A percentile compares a stretch with the other conserved stretches of the same genome.
Conservation (phyloP, 2,329 filamentous ascomycete species). For the Escovopsis sp. region DNA sequence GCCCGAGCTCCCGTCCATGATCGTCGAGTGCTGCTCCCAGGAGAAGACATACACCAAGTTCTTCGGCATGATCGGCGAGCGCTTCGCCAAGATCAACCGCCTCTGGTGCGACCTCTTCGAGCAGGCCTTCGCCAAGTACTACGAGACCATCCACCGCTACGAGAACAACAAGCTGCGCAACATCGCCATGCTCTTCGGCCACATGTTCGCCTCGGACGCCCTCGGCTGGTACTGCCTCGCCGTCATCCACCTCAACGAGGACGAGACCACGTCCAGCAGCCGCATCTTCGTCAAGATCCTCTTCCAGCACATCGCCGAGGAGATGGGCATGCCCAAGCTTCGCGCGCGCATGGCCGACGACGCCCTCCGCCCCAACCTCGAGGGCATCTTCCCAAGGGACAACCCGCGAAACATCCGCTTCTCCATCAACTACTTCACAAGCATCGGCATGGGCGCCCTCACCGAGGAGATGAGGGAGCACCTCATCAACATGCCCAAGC, state of each 20-base stretch:
- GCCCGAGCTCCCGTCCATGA: slow-evolving; percentile 85
- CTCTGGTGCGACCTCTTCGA: slow-evolving; percentile 92
- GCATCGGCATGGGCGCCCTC: slow-evolving; percentile 86
- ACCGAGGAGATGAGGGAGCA: slow-evolving; percentile 92
- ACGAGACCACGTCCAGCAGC: slow-evolving; percentile 90
- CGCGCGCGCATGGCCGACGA: slow-evolving; percentile 66
- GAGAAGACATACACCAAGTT: slow-evolving; percentile 97
- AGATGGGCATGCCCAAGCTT: slow-evolving; percentile 69
- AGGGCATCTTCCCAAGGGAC: slow-evolving; percentile 80
- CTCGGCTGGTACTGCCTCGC: slow-evolving; percentile 86
- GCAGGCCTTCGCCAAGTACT: slow-evolving; percentile 79
- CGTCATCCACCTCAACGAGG: slow-evolving; percentile 79
- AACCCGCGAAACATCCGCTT: slow-evolving; percentile 85
- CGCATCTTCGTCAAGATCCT: slow-evolving; percentile 98
- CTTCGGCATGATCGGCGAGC: slow-evolving; percentile 84
- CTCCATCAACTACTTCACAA: slow-evolving; percentile 98
- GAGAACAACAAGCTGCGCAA: slow-evolving; percentile 93
- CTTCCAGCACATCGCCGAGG: slow-evolving; percentile 82
- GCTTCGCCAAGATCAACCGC: slow-evolving; percentile 90
- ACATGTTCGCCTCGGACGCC: slow-evolving; percentile 74
- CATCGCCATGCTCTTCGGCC: slow-evolving; percentile 87
- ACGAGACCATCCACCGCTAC: slow-evolving; percentile 93
- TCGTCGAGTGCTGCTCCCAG: slow-evolving; percentile 92
- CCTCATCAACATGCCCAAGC: slow-evolving; percentile 80
- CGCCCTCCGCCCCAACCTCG: slow-evolving; percentile 59